Percentiles rank a stretch among this genome's conserved stretches.
Conservation (phyloP, 2,329 filamentous ascomycete species). For the Fusarium burgessii region DNA sequence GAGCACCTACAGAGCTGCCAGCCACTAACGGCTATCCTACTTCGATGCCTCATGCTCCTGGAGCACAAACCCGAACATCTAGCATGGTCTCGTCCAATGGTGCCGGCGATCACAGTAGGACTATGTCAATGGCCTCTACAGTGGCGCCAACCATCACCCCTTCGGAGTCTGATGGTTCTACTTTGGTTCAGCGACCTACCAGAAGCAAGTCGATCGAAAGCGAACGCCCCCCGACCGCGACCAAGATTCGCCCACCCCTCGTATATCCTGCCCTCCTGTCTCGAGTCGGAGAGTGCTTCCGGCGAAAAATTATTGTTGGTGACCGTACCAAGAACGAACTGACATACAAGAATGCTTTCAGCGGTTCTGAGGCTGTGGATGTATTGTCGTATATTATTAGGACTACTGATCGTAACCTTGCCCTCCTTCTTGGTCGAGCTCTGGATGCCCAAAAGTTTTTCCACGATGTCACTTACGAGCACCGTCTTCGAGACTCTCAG, state of each 20-base stretch:
- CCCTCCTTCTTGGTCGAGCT: conserved; percentile 88
- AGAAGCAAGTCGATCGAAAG: conserved; percentile 67
- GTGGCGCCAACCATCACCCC: conserved; percentile 77
- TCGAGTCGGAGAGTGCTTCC: conserved; percentile 92
- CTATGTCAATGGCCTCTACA: conserved; percentile 95
- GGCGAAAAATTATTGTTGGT: conserved; percentile 84
- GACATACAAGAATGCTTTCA: conserved; percentile 97
- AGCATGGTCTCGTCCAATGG: conserved; percentile 70
- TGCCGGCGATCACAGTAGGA: conserved; percentile 65
- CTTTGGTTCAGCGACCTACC: conserved; percentile 68
- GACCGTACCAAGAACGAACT: conserved; percentile 97
- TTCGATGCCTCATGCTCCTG: conserved; percentile 60
- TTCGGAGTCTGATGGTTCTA: conserved; percentile 64
- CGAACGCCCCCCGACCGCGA: conserved; percentile 67
- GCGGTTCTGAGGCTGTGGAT: conserved; percentile 94
- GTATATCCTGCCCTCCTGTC: conserved; percentile 95
- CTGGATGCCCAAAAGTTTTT: conserved; percentile 99
- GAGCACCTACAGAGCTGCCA: conserved; percentile 58
- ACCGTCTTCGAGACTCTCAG: conserved; percentile 91
- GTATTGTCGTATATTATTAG: conserved; percentile 96
- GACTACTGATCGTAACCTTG: conserved; percentile 94
- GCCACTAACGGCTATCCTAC: conserved; percentile 52
- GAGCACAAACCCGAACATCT: conserved; percentile 68
- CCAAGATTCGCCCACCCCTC: conserved; percentile 78
- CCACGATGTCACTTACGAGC: conserved; percentile 98